Percentiles rank a stretch among this genome's conserved stretches.
Conservation (phyloP, 2,329 filamentous ascomycete species). For the Huntiella savannae region DNA sequence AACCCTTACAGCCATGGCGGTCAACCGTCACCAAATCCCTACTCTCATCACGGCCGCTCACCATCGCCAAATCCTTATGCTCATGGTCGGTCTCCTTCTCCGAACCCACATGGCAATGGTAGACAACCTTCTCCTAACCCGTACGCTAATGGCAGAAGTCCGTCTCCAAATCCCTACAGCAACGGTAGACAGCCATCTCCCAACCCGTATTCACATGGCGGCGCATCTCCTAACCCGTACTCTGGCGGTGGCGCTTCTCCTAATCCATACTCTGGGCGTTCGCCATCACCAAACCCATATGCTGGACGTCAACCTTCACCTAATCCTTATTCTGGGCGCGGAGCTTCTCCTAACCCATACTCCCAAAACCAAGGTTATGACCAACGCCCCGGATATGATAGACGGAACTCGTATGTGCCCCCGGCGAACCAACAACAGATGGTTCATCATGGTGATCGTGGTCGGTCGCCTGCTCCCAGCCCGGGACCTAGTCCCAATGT, state of each 20-base stretch:
- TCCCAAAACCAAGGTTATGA: conserved; percentile 5
- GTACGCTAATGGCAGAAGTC: not conserved
- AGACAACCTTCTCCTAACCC: conserved; percentile 5
- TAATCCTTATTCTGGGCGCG: conserved; percentile 18
- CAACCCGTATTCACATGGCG: not conserved
- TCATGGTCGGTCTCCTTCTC: not conserved
- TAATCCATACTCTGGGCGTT: conserved; percentile 6
- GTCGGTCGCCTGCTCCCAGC: conserved; percentile 6
- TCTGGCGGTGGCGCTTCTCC: conserved; percentile 14
- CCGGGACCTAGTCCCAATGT: conserved; percentile 21
- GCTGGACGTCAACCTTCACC: conserved; percentile 18
- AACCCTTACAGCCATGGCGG: not conserved
- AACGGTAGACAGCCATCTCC: conserved; percentile 11
- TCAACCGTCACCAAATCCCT: conserved; percentile 4
- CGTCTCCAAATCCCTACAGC: conserved; percentile 1
- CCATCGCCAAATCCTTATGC: conserved; percentile 3
- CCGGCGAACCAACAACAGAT: conserved; percentile 4
- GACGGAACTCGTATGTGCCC: conserved; percentile 3
- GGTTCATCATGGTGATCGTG: conserved; percentile 6
- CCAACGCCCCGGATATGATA: conserved; percentile 2
- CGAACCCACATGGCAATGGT: not conserved
- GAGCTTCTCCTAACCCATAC: not conserved
- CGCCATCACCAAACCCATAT: conserved; percentile 1
- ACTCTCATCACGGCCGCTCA: not conserved
- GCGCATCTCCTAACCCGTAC: conserved; percentile 15